Evolutionary conservation across 2,329 filamentous ascomycete genomes (phyloP).

Genomic region (Colletotrichum sp.): DNA sequence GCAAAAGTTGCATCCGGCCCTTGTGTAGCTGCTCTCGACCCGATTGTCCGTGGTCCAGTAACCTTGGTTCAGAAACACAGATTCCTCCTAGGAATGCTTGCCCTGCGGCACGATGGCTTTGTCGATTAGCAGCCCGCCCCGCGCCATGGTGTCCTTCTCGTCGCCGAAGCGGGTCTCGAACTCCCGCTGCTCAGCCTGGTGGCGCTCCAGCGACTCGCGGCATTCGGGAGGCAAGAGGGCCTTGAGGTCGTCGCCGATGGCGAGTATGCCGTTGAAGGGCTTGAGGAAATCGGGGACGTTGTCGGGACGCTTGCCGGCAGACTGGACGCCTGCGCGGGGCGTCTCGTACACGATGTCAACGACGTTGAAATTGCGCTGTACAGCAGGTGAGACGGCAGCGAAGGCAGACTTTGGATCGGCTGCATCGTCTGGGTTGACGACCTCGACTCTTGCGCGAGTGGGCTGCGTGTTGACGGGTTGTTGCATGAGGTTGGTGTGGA

Average conservation of each 20-base stretch:
- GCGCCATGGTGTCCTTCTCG: conserved; percentile 63
- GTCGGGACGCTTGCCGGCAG: conserved; percentile 38
- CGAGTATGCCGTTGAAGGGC: conserved; percentile 65
- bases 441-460: conserved; percentile 83
- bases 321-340: conserved; percentile 51
- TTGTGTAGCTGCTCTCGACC: not conserved
- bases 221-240: conserved; percentile 74
- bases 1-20: not conserved
- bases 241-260: conserved; percentile 68
- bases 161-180: conserved; percentile 80
- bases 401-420: conserved; percentile 40
- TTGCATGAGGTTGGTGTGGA: conserved; percentile 88
- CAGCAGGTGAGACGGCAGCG: conserved; percentile 50
- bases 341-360: conserved; percentile 61
- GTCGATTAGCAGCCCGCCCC: conserved; percentile 63
- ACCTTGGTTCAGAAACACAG: not conserved
- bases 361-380: conserved; percentile 62
- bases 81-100: conserved; percentile 12
- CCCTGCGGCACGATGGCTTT: conserved; percentile 65
- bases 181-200: conserved; percentile 65
- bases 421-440: conserved; percentile 52
- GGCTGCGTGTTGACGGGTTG: conserved; percentile 90
- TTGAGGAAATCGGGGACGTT: conserved; percentile 50
- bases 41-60: not conserved
- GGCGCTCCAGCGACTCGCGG: conserved; percentile 72